Percentiles rank a stretch among this genome's conserved stretches.
Conservation (phyloP, 805 yeast species). For the Starmerella stigmatis region DNA sequence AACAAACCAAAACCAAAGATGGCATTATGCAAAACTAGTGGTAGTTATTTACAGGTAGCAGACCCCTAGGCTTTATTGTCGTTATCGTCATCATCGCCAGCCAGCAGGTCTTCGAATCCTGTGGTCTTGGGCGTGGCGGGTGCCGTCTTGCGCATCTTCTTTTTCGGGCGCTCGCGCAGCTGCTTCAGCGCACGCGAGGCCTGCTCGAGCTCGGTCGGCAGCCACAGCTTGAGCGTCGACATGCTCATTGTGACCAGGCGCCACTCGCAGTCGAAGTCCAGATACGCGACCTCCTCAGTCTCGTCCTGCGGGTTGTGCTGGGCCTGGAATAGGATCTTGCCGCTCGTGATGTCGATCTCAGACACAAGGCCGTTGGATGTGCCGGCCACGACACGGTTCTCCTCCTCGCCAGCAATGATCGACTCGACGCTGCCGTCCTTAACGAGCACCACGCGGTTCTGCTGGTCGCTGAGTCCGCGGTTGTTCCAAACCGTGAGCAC, state of each 20-base stretch:
- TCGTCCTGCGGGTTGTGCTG: constrained; percentile 41
- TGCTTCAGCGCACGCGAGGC: constrained; percentile 6
- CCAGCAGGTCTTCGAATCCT: constrained; percentile 18
- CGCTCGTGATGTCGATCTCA: constrained; percentile 53
- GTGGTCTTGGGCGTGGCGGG: background rate
- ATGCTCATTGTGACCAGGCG: constrained; percentile 74
- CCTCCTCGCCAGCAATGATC: constrained; percentile 41
- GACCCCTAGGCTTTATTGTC: no score
- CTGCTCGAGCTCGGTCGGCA: constrained; percentile 23
- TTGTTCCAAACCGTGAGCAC: constrained; percentile 80
- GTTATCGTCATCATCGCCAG: background rate
- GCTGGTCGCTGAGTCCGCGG: constrained; percentile 52
- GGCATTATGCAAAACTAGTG: no score
- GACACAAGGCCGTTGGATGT: constrained; percentile 64
- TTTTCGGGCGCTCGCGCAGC: constrained; percentile 11
- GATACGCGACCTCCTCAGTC: constrained; percentile 60
- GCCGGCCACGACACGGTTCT: constrained; percentile 37
- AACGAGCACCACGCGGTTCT: constrained; percentile 59
- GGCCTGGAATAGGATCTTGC: constrained; percentile 55
- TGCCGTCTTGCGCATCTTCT: constrained; percentile 12
- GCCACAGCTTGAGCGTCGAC: constrained; percentile 75
- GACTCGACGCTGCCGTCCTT: constrained; percentile 63
- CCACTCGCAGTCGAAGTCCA: constrained; percentile 75
- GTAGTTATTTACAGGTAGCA: no score
- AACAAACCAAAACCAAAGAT: background rate